phyloP scores from a whole-genome alignment of 2,329 filamentous ascomycete species.

The Elsinoe batatas region DNA sequence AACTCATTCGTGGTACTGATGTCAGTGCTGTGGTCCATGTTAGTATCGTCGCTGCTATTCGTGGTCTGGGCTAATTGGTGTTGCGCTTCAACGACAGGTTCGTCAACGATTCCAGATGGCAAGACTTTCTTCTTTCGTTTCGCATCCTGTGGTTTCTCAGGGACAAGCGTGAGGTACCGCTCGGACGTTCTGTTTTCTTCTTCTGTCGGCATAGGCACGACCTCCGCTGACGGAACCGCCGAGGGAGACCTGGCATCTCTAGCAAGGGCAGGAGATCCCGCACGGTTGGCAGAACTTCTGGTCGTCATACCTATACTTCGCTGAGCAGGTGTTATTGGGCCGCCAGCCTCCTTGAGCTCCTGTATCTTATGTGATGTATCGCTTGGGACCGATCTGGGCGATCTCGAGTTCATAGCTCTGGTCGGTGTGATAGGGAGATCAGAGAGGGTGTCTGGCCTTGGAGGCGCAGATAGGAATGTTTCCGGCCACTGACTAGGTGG shows the following conservation, averaged over 20 bases:
- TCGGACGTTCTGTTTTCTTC: slow-evolving; percentile 28
- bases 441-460: neutral
- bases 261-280: slow-evolving; percentile 5
- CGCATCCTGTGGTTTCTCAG: slow-evolving; percentile 17
- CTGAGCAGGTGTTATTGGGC: slow-evolving; percentile 10
- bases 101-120: slow-evolving; percentile 10
- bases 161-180: slow-evolving; percentile 26
- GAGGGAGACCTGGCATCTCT: slow-evolving; percentile 25
- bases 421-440: neutral
- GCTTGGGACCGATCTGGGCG: slow-evolving; percentile 5
- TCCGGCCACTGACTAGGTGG: slow-evolving; percentile 13
- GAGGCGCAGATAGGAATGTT: slow-evolving; percentile 10
- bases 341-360: slow-evolving; percentile 6
- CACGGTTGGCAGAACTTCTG: slow-evolving; percentile 5
- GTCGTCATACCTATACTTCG: slow-evolving; percentile 12
- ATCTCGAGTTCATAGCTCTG: slow-evolving; percentile 9
- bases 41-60: neutral
- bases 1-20: slow-evolving; percentile 13
- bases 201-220: slow-evolving; percentile 19
- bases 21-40: neutral
- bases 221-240: slow-evolving; percentile 24
- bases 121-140: neutral
- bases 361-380: slow-evolving; percentile 1
- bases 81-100: slow-evolving; percentile 1
- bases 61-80: neutral